Evolutionary conservation across 768 basidiomycete species (phyloP).

Genomic region (Russula emetica): DNA sequence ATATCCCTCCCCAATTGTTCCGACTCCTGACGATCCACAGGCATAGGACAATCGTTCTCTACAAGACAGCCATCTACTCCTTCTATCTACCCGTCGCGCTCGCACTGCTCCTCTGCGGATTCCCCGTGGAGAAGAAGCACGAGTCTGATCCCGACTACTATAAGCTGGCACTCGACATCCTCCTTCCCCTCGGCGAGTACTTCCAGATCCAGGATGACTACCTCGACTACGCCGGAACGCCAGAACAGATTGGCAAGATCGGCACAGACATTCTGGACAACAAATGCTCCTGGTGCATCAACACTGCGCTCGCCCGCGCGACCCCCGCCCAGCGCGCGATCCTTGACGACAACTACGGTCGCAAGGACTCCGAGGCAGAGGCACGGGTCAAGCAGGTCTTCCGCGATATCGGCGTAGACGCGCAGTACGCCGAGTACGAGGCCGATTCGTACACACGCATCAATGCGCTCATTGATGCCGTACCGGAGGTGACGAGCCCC

Average conservation of each 20-base stretch:
- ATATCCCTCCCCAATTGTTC: background rate
- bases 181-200: conserved; percentile 90
- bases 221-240: conserved; percentile 86
- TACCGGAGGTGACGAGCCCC: conserved; percentile 52
- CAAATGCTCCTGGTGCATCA: conserved; percentile 97
- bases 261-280: conserved; percentile 98
- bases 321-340: conserved; percentile 52
- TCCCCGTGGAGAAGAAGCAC: conserved; percentile 49
- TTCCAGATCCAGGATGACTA: conserved; percentile 99
- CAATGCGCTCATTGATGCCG: conserved; percentile 61
- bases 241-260: conserved; percentile 92
- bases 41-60: conserved; percentile 88
- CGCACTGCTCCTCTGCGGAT: conserved; percentile 74
- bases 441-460: conserved; percentile 63
- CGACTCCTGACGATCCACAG: conserved; percentile 38
- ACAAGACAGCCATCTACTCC: conserved; percentile 97
- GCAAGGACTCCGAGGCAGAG: conserved; percentile 53
- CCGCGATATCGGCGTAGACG: conserved; percentile 60
- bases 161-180: conserved; percentile 70
- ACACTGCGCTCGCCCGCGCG: conserved; percentile 67
- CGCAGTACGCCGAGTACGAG: conserved; percentile 75
- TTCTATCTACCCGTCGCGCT: conserved; percentile 98
- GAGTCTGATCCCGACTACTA: conserved; percentile 55
- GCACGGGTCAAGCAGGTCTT: conserved; percentile 66
- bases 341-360: conserved; percentile 66